phyloP scores from a whole-genome alignment of 306 rosid species.

The Potentilla sterilis region DNA sequence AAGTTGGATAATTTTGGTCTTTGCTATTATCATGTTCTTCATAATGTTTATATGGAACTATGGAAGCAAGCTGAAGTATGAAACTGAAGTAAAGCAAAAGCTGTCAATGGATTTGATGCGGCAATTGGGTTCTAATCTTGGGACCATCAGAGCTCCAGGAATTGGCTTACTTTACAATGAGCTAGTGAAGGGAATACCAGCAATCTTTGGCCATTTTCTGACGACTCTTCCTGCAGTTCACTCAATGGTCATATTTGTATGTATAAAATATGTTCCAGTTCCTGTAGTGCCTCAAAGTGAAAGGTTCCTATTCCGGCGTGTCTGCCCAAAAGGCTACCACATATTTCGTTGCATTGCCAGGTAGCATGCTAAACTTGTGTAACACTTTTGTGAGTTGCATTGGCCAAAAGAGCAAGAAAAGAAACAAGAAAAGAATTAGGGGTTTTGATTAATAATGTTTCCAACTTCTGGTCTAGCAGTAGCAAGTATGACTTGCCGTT shows the following conservation, averaged over 20 bases:
- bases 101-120: constrained; percentile 82
- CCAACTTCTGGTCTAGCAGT: neutral
- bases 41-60: constrained; percentile 90
- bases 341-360: constrained; percentile 96
- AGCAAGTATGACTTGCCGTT: neutral
- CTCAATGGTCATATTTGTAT: constrained; percentile 92
- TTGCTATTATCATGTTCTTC: constrained; percentile 67
- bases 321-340: constrained; percentile 85
- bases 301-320: constrained; percentile 95
- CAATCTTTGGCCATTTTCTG: constrained; percentile 89
- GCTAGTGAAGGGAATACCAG: constrained; percentile 94
- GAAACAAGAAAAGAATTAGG: neutral
- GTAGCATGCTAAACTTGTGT: constrained; percentile 24
- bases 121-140: constrained; percentile 84
- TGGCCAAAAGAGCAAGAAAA: neutral
- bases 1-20: constrained; percentile 94
- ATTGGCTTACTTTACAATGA: constrained; percentile 93
- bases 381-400: neutral
- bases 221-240: constrained; percentile 65
- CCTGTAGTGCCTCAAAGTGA: constrained; percentile 94
- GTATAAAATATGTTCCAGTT: constrained; percentile 90
- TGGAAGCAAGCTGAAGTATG: constrained; percentile 96
- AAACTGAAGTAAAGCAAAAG: constrained; percentile 91
- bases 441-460: too few relatives aligned
- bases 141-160: constrained; percentile 96